Evolutionary conservation across 2,329 filamentous ascomycete genomes (phyloP).

Genomic region (Aspergillus sergii): DNA sequence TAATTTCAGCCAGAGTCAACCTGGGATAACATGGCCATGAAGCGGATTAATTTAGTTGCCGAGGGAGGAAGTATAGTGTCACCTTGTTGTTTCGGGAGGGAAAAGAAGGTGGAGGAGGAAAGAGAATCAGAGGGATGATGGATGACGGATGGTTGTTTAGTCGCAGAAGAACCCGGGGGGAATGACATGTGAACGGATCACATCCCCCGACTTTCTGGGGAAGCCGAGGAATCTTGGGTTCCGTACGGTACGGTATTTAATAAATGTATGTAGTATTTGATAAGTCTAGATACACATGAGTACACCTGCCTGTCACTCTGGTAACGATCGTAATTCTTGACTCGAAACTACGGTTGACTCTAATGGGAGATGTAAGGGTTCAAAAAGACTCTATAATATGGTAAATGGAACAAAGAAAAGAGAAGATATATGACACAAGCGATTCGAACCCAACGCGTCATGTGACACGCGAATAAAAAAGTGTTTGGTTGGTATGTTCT

Average conservation of each 20-base stretch:
- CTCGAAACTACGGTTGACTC: too few species aligned
- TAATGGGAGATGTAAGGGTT: neutral
- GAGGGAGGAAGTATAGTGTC: neutral
- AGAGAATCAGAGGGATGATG: neutral
- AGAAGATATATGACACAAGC: neutral
- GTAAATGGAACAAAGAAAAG: neutral
- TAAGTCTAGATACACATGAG: too few species aligned
- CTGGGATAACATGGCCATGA: slow-evolving; percentile 24
- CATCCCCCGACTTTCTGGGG: slow-evolving; percentile 17
- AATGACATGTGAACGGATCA: slow-evolving; percentile 23
- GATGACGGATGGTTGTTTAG: slow-evolving; percentile 5
- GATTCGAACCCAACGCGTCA: neutral
- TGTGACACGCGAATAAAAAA: neutral
- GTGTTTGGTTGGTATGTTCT: too few species aligned
- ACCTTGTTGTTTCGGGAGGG: neutral
- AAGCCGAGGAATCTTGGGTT: slow-evolving; percentile 1
- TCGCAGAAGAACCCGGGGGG: neutral
- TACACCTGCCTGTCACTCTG: too few species aligned
- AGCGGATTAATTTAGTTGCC: neutral
- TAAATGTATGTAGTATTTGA: too few species aligned
- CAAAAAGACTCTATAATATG: too few species aligned
- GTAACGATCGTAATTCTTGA: too few species aligned
- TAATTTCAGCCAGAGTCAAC: slow-evolving; percentile 24
- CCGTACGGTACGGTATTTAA: neutral
- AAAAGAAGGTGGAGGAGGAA: neutral